Conservation (phyloP, 2,329 filamentous ascomycete genomes). For the Colletotrichum costaricense region DNA sequence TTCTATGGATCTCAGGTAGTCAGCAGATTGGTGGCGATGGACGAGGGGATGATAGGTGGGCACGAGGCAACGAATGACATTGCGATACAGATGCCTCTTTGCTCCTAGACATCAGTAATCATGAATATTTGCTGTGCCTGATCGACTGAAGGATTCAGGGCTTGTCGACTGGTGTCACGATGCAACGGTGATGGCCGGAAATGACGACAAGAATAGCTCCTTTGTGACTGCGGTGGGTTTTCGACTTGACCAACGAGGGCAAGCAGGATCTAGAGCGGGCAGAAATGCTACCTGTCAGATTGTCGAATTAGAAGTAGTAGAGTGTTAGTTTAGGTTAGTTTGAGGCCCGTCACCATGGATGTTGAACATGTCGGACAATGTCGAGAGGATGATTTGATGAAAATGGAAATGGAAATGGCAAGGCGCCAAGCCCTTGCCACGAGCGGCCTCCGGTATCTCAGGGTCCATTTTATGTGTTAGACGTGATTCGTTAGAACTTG, state of each 20-base stretch:
- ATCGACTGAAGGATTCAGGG: neutral
- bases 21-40: neutral
- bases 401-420: neutral
- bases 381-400: neutral
- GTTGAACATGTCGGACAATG: neutral
- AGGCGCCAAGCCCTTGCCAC: neutral
- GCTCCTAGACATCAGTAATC: neutral
- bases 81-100: neutral
- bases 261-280: neutral
- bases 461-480: neutral
- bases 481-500: neutral
- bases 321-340: neutral
- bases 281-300: neutral
- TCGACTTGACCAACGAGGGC: neutral
- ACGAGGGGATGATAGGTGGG: neutral
- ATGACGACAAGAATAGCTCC: constrained; percentile 8
- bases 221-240: neutral
- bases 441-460: neutral
- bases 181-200: neutral
- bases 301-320: too few relatives aligned
- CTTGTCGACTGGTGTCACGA: constrained; percentile 10
- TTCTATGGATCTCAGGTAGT: neutral
- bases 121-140: neutral
- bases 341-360: neutral
- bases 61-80: neutral